Evolutionary conservation across 2,329 filamentous ascomycete species (phyloP).

Genomic region (Ascochyta fabae): DNA sequence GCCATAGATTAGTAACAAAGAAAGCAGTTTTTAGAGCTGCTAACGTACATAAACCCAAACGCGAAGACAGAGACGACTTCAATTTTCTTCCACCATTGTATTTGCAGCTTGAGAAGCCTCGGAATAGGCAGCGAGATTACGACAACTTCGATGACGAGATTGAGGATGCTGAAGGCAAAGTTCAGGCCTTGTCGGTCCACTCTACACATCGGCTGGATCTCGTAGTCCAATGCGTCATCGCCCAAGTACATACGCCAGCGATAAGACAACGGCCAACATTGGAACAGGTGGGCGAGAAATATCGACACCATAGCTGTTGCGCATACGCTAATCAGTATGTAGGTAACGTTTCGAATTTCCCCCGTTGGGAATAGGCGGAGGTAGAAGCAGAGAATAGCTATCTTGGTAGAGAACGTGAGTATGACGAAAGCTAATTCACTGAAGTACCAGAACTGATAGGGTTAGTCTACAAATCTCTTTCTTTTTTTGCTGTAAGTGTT

Average conservation of each 20-base stretch:
- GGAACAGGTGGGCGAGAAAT: background rate
- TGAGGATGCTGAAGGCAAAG: background rate
- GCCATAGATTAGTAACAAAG: background rate
- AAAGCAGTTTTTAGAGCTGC: background rate
- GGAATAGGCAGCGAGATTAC: background rate
- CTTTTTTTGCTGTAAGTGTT: background rate
- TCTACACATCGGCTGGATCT: background rate
- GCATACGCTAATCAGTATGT: background rate
- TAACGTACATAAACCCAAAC: background rate
- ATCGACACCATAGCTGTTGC: background rate
- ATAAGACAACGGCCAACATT: background rate
- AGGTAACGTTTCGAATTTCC: background rate
- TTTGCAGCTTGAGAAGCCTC: background rate
- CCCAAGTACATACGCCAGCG: conserved; percentile 1
- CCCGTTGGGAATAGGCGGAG: background rate
- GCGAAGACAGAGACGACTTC: conserved; percentile 1
- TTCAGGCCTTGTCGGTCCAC: background rate
- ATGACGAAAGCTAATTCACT: background rate
- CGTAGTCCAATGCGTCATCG: background rate
- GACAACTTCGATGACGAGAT: background rate
- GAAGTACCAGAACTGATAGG: background rate
- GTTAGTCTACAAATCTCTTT: background rate
- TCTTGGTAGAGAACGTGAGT: conserved; percentile 1
- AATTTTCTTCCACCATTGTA: conserved; percentile 2
- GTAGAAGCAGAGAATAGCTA: conserved; percentile 2